Evolutionary conservation across 2,329 filamentous ascomycete genomes (phyloP).

Genomic region (Sporothrix mexicana): DNA sequence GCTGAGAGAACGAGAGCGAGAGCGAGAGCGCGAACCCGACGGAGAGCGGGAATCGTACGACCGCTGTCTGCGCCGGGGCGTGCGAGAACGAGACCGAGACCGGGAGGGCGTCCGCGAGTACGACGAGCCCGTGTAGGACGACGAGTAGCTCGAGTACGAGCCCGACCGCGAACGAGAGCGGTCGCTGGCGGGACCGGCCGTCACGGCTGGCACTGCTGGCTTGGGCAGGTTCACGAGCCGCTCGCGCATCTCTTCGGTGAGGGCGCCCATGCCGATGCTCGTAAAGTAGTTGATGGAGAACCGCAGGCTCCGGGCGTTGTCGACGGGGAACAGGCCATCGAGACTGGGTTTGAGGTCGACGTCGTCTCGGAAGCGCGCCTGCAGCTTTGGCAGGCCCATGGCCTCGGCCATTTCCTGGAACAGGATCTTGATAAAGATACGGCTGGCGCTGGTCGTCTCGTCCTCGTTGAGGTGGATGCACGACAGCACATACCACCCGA

Average conservation of each 20-base stretch:
- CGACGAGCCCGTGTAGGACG: slow-evolving; percentile 70
- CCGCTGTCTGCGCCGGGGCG: slow-evolving; percentile 28
- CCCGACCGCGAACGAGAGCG: slow-evolving; percentile 58
- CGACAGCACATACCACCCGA: slow-evolving; percentile 89
- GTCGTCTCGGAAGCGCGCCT: slow-evolving; percentile 77
- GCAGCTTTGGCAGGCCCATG: slow-evolving; percentile 80
- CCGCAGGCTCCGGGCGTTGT: slow-evolving; percentile 86
- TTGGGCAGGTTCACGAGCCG: slow-evolving; percentile 88
- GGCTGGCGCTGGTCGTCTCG: slow-evolving; percentile 92
- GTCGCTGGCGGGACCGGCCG: slow-evolving; percentile 42
- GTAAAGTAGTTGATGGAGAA: slow-evolving; percentile 99
- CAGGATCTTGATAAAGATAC: slow-evolving; percentile 98
- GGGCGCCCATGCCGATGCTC: slow-evolving; percentile 90
- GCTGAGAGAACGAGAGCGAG: slow-evolving; percentile 5
- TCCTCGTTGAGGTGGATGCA: slow-evolving; percentile 92
- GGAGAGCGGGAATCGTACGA: slow-evolving; percentile 34
- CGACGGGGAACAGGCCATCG: slow-evolving; percentile 85
- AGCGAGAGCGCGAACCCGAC: slow-evolving; percentile 19
- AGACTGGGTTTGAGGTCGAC: slow-evolving; percentile 73
- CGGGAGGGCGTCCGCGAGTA: slow-evolving; percentile 55
- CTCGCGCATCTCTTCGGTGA: slow-evolving; percentile 95
- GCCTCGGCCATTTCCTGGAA: slow-evolving; percentile 92
- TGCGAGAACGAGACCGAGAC: slow-evolving; percentile 52
- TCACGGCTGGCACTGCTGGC: slow-evolving; percentile 73
- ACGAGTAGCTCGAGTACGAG: slow-evolving; percentile 79